Conservation (phyloP, 805 yeast genomes). For the Candida sonorensis region DNA sequence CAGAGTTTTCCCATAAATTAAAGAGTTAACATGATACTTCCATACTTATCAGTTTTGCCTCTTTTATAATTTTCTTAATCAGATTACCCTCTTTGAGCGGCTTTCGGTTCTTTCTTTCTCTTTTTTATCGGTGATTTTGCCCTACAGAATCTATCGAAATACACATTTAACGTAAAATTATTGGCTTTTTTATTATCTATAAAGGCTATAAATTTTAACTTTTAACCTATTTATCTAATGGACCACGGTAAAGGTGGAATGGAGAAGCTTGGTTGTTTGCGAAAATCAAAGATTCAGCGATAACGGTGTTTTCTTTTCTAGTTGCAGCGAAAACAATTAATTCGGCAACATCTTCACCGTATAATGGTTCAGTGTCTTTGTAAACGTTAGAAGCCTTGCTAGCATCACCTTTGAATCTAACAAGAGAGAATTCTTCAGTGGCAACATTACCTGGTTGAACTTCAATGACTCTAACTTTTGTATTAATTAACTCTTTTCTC, state of each 20-base stretch:
- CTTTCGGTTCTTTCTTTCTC: too few relatives aligned
- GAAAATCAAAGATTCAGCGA: conserved; percentile 78
- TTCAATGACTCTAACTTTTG: conserved; percentile 60
- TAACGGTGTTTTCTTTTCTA: conserved; percentile 63
- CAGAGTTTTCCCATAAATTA: too few relatives aligned
- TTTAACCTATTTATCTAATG: not conserved
- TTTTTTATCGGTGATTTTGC: too few relatives aligned
- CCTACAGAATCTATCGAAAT: too few relatives aligned
- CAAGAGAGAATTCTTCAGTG: conserved; percentile 61
- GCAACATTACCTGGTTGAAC: conserved; percentile 77
- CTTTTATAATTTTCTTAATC: too few relatives aligned
- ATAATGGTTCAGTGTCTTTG: conserved; percentile 60
- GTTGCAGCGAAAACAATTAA: conserved; percentile 59
- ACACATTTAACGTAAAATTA: too few relatives aligned
- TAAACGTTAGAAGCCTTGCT: conserved; percentile 59
- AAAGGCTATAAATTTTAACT: too few relatives aligned
- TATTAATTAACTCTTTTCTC: conserved; percentile 47
- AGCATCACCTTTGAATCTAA: conserved; percentile 58
- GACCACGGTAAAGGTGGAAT: conserved; percentile 44
- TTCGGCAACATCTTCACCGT: conserved; percentile 72
- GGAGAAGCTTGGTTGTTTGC: conserved; percentile 84
- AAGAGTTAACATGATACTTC: too few relatives aligned
- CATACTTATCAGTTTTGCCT: too few relatives aligned
- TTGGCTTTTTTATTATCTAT: too few relatives aligned
- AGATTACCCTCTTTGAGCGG: too few relatives aligned